phyloP scores from a whole-genome alignment of 345 rosid genomes.

The Bretschneidera sinensis region DNA sequence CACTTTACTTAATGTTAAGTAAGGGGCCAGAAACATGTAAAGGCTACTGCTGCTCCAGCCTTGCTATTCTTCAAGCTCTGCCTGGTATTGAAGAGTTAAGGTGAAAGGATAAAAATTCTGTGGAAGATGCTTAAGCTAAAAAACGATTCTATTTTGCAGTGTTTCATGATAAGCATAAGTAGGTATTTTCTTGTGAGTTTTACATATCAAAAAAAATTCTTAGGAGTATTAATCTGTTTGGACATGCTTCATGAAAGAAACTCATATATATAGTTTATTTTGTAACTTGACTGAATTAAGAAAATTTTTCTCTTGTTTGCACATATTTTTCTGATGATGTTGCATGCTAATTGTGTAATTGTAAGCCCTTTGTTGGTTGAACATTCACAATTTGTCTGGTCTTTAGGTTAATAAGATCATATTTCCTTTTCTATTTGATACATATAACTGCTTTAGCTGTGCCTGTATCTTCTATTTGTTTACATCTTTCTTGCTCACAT shows the following conservation, averaged over 20 bases:
- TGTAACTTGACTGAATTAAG: background rate
- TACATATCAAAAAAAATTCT: no score
- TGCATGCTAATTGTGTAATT: background rate
- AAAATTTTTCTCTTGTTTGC: background rate
- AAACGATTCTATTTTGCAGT: background rate
- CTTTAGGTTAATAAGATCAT: background rate
- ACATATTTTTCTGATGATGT: background rate
- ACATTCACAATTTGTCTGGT: background rate
- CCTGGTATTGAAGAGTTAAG: background rate
- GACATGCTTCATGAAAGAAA: background rate
- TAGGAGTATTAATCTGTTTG: background rate
- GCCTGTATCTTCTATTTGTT: background rate
- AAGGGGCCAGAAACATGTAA: background rate
- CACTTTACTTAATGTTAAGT: background rate
- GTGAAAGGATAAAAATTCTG: background rate
- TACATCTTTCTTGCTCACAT: background rate
- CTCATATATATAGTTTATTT: background rate
- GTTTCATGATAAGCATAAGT: background rate
- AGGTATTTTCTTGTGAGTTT: background rate
- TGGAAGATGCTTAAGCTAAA: background rate
- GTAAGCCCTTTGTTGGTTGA: background rate
- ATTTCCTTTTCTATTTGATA: background rate
- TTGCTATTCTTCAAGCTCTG: no score
- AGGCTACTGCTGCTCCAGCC: no score
- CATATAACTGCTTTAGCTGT: background rate